These are phyloP conservation scores for Lasiodiplodia hormozganensis DNA, from an alignment of 2,329 filamentous ascomycete species.

Conservation along the genomic window DNA sequence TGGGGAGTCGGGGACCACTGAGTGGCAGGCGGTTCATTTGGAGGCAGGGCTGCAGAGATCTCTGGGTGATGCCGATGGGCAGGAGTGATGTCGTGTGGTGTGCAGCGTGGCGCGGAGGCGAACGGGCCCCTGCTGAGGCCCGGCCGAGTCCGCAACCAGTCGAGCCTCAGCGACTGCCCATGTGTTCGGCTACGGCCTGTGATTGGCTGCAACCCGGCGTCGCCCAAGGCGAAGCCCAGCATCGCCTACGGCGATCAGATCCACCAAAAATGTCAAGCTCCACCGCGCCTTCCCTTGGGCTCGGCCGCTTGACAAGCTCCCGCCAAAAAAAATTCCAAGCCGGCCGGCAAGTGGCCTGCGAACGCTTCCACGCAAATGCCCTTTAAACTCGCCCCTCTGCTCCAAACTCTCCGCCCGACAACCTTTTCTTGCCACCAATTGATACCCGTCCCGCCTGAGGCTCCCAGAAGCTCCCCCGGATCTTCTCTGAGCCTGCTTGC, in stretches of 20 bases:
- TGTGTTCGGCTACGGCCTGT: neutral
- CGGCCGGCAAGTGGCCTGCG: constrained; percentile 10
- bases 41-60: neutral
- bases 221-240: constrained; percentile 5
- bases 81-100: neutral
- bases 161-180: constrained; percentile 5
- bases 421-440: neutral
- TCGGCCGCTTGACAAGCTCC: constrained; percentile 23
- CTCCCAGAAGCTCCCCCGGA: constrained; percentile 1
- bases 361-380: neutral
- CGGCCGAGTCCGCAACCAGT: constrained; percentile 15
- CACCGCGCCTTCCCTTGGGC: constrained; percentile 26
- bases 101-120: constrained; percentile 24
- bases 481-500: neutral
- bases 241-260: constrained; percentile 23
- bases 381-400: constrained; percentile 14
- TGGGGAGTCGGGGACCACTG: neutral
- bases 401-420: neutral
- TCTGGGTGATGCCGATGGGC: neutral
- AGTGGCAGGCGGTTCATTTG: constrained; percentile 10
- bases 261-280: constrained; percentile 27
- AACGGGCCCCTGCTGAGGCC: neutral
- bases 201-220: constrained; percentile 14
- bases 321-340: constrained; percentile 15
- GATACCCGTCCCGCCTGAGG: neutral